These are phyloP conservation scores for Geosmithia morbida DNA, from an alignment of 2,329 filamentous ascomycete genomes.

Conservation along the genomic window DNA sequence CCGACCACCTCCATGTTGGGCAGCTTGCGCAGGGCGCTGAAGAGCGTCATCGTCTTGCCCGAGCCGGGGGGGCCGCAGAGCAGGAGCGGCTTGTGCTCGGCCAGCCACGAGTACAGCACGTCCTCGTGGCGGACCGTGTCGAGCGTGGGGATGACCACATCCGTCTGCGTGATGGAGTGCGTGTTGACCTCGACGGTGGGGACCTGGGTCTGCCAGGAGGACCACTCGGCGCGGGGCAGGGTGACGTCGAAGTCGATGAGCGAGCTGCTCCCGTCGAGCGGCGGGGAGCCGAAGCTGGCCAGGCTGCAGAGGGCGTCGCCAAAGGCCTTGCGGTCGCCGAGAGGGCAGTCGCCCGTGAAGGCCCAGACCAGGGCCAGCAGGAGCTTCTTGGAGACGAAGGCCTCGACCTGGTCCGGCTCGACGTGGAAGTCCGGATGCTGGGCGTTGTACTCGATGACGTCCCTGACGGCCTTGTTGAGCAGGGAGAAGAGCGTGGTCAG, in stretches of 20 bases:
- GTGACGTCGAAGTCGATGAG: conserved; percentile 93
- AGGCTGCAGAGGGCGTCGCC: conserved; percentile 73
- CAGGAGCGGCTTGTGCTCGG: conserved; percentile 92
- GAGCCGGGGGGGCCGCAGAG: conserved; percentile 96
- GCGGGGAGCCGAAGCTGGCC: conserved; percentile 74
- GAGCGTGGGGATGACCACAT: conserved; percentile 94
- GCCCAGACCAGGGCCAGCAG: conserved; percentile 90
- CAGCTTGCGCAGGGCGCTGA: conserved; percentile 90
- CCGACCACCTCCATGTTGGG: conserved; percentile 99
- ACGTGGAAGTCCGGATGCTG: conserved; percentile 91
- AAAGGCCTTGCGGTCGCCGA: conserved; percentile 75
- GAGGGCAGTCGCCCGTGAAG: conserved; percentile 84
- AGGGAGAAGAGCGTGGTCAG: conserved; percentile 90
- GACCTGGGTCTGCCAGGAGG: conserved; percentile 87
- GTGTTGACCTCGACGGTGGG: conserved; percentile 94
- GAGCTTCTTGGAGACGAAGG: conserved; percentile 85
- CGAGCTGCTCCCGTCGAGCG: conserved; percentile 62
- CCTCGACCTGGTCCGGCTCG: conserved; percentile 78
- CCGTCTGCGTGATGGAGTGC: conserved; percentile 93
- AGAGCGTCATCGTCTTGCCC: conserved; percentile 99
- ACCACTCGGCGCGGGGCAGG: conserved; percentile 79
- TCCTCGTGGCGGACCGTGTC: conserved; percentile 97
- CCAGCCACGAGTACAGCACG: conserved; percentile 98
- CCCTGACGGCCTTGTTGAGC: conserved; percentile 83
- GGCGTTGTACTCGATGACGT: conserved; percentile 88